phyloP scores from a whole-genome alignment of 2,329 filamentous ascomycete species.

The Fusarium sp. region DNA sequence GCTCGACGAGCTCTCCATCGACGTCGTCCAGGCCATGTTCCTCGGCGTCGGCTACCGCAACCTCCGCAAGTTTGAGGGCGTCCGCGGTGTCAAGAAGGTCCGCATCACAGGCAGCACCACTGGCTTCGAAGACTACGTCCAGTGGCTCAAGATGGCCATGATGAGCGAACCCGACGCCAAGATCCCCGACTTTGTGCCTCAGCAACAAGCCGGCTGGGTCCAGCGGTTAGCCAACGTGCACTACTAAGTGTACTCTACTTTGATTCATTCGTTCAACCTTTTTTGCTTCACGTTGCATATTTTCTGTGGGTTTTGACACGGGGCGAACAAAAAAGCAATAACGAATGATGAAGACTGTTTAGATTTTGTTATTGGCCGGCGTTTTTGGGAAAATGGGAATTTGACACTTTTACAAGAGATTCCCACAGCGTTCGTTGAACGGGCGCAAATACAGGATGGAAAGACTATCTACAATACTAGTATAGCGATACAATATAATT shows the following conservation, averaged over 20 bases:
- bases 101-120: conserved; percentile 52
- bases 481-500: neutral
- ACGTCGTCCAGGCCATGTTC: conserved; percentile 54
- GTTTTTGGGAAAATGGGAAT: conserved; percentile 6
- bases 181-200: conserved; percentile 35
- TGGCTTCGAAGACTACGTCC: conserved; percentile 57
- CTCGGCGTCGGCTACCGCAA: conserved; percentile 53
- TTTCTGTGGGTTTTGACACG: too few species aligned
- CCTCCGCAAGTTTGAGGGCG: conserved; percentile 55
- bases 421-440: conserved; percentile 9
- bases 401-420: neutral
- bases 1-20: conserved; percentile 54
- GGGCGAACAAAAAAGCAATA: conserved; percentile 25
- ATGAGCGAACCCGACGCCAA: conserved; percentile 41
- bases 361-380: conserved; percentile 22
- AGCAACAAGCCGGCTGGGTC: conserved; percentile 38
- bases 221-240: conserved; percentile 40
- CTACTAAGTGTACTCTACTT: conserved; percentile 19
- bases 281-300: neutral
- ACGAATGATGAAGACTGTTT: conserved; percentile 23
- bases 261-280: neutral
- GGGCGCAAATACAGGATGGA: conserved; percentile 1
- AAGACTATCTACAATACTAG: neutral
- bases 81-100: conserved; percentile 54
- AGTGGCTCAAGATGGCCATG: conserved; percentile 56